These are phyloP conservation scores for Canariomyces notabilis DNA, from an alignment of 2,329 filamentous ascomycete species.

Conservation along the genomic window DNA sequence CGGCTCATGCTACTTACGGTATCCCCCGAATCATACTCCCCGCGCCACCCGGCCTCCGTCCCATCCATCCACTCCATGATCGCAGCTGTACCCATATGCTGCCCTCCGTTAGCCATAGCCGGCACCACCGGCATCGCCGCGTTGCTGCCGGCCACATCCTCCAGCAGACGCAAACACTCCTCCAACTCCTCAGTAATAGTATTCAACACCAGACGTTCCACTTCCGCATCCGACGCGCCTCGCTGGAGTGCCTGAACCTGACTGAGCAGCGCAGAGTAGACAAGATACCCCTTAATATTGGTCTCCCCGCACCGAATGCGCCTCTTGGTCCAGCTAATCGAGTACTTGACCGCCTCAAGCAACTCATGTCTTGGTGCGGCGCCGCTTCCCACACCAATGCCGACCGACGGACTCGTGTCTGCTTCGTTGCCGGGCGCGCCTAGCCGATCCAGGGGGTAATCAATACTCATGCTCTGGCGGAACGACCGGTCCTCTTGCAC, in stretches of 20 bases:
- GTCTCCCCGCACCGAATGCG: slow-evolving; percentile 47
- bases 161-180: slow-evolving; percentile 31
- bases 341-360: slow-evolving; percentile 40
- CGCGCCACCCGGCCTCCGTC: slow-evolving; percentile 10
- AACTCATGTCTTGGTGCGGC: slow-evolving; percentile 38
- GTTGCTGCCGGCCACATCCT: slow-evolving; percentile 29
- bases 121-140: slow-evolving; percentile 1
- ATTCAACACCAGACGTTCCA: slow-evolving; percentile 30
- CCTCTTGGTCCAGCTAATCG: slow-evolving; percentile 36
- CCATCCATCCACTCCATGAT: slow-evolving; percentile 7
- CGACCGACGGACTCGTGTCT: slow-evolving; percentile 14
- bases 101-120: slow-evolving; percentile 6
- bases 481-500: slow-evolving; percentile 37
- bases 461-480: slow-evolving; percentile 21
- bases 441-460: slow-evolving; percentile 24
- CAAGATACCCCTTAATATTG: slow-evolving; percentile 49
- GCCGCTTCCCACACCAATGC: slow-evolving; percentile 22
- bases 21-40: slow-evolving; percentile 29
- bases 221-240: slow-evolving; percentile 24
- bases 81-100: not conserved
- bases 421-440: slow-evolving; percentile 25
- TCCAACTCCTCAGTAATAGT: slow-evolving; percentile 25
- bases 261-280: slow-evolving; percentile 35
- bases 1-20: slow-evolving; percentile 29
- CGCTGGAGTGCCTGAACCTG: slow-evolving; percentile 33